Conservation (phyloP, 129 eudicot species). For the Kitagawia praeruptora region DNA sequence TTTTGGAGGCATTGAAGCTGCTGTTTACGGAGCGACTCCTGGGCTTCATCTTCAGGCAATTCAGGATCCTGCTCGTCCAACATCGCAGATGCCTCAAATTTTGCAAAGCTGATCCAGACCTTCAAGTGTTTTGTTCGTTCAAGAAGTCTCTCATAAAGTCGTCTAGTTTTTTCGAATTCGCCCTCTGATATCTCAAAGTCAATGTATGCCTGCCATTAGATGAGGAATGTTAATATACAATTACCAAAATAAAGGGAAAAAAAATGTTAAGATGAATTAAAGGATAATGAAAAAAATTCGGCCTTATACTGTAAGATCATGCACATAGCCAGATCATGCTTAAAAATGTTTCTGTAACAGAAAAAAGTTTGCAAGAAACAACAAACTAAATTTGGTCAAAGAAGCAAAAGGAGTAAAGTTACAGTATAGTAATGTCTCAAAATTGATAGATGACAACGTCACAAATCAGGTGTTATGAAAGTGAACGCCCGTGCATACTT, state of each 20-base stretch:
- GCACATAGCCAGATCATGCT: not conserved
- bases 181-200: constrained; percentile 86
- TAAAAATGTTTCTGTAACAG: not conserved
- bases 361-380: not conserved
- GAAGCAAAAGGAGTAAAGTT: not conserved
- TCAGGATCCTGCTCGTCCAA: constrained; percentile 37
- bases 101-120: constrained; percentile 91
- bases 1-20: constrained; percentile 50
- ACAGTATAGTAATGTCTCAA: not conserved
- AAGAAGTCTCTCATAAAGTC: constrained; percentile 78
- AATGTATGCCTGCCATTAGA: constrained; percentile 61
- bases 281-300: not conserved
- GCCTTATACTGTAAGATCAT: not conserved
- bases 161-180: constrained; percentile 77
- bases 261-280: not conserved
- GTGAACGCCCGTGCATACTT: not conserved
- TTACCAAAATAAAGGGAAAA: not conserved
- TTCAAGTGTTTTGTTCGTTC: constrained; percentile 83
- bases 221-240: not conserved
- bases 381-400: not conserved
- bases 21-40: constrained; percentile 22
- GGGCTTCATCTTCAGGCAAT: constrained; percentile 33
- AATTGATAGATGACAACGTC: not conserved
- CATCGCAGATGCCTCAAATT: constrained; percentile 89
- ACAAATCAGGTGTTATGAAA: not conserved